Evolutionary conservation across 345 rosid genomes (phyloP).

Genomic region (Ailanthus altissimus): DNA sequence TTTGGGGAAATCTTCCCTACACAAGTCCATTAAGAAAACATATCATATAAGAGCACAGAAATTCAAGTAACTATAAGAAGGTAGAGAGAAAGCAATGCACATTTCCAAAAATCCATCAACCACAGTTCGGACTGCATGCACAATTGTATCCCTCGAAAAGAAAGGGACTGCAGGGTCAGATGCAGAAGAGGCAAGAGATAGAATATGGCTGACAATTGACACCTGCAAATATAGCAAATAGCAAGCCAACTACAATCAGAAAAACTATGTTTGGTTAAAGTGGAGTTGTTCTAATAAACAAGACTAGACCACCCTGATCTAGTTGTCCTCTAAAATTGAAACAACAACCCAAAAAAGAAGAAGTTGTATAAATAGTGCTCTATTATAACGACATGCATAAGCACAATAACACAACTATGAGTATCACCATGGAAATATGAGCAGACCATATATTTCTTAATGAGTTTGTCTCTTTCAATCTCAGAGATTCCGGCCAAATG

Average conservation of each 20-base stretch:
- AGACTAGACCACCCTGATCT: not conserved
- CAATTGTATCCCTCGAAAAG: slow-evolving; percentile 62
- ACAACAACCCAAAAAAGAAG: too few relatives aligned
- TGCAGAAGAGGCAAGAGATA: slow-evolving; percentile 68
- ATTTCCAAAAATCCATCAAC: slow-evolving; percentile 93
- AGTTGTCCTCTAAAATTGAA: not conserved
- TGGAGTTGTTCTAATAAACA: not conserved
- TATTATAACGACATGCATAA: not conserved
- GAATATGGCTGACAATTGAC: slow-evolving; percentile 74
- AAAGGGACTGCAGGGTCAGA: slow-evolving; percentile 67
- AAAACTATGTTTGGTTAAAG: not conserved
- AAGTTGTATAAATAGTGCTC: slow-evolving; percentile 1
- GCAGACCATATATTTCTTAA: slow-evolving; percentile 82
- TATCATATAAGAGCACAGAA: slow-evolving; percentile 18
- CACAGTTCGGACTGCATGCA: slow-evolving; percentile 65
- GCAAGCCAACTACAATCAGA: slow-evolving; percentile 9
- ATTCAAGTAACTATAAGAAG: slow-evolving; percentile 21
- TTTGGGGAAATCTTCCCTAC: slow-evolving; percentile 51
- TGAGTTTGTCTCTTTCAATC: slow-evolving; percentile 78
- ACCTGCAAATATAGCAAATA: slow-evolving; percentile 55
- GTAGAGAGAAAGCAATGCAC: slow-evolving; percentile 38
- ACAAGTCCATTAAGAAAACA: slow-evolving; percentile 31
- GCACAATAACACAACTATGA: not conserved
- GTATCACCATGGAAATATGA: slow-evolving; percentile 15
- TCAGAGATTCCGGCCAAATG: slow-evolving; percentile 69